Evolutionary conservation across 2,329 filamentous ascomycete species (phyloP).

Genomic region (Penicillium sumatraense): DNA sequence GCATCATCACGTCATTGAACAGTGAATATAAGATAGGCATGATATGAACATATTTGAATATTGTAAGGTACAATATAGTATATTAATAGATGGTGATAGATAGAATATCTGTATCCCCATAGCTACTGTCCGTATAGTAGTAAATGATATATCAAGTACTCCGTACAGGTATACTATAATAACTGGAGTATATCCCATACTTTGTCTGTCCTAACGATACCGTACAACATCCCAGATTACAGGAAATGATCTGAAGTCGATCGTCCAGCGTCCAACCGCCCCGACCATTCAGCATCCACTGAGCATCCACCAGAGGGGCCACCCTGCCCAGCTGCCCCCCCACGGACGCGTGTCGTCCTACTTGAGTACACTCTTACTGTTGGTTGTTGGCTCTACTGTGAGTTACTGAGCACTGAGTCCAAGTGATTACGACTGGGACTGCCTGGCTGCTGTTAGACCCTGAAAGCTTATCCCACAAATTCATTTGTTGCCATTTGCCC

Average conservation of each 20-base stretch:
- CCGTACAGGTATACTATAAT: background rate
- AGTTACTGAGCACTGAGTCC: too few species aligned
- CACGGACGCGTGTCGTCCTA: slow-evolving; percentile 29
- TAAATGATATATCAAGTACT: too few species aligned
- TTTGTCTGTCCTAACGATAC: background rate
- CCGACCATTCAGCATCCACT: slow-evolving; percentile 21
- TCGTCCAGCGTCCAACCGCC: slow-evolving; percentile 20
- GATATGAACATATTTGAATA: too few species aligned
- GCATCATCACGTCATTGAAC: background rate
- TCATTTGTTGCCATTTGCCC: background rate
- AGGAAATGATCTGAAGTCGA: slow-evolving; percentile 29
- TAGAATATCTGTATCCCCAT: too few species aligned
- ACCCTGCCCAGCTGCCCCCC: slow-evolving; percentile 16
- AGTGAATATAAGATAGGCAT: background rate
- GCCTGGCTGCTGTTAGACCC: background rate
- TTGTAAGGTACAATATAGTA: too few species aligned
- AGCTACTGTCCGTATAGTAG: too few species aligned
- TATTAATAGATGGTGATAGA: too few species aligned
- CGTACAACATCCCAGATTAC: background rate
- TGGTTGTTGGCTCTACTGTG: too few species aligned
- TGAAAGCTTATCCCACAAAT: slow-evolving; percentile 19
- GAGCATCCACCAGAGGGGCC: slow-evolving; percentile 14
- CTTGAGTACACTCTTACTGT: too few species aligned
- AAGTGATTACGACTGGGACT: background rate
- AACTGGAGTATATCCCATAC: too few species aligned